These are phyloP conservation scores for Triticum timopheevii DNA, from an alignment of 176 grass and related monocot genomes.

Conservation along the genomic window DNA sequence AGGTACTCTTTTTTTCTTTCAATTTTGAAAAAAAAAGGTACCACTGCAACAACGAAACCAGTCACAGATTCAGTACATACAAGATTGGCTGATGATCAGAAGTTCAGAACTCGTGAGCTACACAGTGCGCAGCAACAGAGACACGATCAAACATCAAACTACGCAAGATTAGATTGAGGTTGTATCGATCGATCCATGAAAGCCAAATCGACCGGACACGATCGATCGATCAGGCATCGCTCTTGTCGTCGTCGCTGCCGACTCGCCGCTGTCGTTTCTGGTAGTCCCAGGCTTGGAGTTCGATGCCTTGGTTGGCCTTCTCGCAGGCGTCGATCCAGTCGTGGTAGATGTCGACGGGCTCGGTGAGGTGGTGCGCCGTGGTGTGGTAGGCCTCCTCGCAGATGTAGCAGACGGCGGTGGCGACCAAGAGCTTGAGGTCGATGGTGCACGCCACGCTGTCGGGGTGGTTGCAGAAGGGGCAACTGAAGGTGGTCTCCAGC, in stretches of 20 bases:
- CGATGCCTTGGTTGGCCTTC: neutral
- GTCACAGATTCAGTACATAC: no score
- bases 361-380: neutral
- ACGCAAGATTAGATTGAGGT: no score
- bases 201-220: no score
- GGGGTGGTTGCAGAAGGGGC: constrained; percentile 35
- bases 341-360: constrained; percentile 34
- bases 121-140: no score
- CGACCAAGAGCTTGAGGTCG: constrained; percentile 19
- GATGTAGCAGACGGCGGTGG: neutral
- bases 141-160: no score
- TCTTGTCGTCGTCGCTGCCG: neutral
- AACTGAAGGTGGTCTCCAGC: constrained; percentile 31
- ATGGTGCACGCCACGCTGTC: constrained; percentile 23
- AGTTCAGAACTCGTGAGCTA: no score
- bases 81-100: no score
- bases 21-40: no score
- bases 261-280: neutral
- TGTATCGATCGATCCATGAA: no score
- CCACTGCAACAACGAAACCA: no score
- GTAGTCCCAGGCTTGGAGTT: neutral
- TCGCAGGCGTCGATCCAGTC: constrained; percentile 43
- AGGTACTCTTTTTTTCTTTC: no score
- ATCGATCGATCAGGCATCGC: neutral
- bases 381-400: constrained; percentile 39